Evolutionary conservation across 2,329 filamentous ascomycete genomes (phyloP).

Genomic region (Fusarium tuaranense): DNA sequence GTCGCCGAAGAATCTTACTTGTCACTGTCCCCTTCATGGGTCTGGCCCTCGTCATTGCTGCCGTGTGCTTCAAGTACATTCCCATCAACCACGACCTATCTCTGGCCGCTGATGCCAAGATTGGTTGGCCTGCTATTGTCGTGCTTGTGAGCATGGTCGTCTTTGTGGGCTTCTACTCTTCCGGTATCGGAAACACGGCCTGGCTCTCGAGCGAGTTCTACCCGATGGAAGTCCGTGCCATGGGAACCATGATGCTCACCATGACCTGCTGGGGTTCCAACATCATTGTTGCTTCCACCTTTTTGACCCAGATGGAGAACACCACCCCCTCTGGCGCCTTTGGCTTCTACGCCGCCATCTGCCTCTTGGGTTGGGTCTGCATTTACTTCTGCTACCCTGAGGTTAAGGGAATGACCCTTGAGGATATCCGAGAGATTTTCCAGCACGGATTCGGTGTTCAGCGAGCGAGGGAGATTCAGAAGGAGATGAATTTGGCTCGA

Average conservation of each 20-base stretch:
- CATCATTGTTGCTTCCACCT: conserved; percentile 62
- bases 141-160: conserved; percentile 52
- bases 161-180: conserved; percentile 52
- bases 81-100: conserved; percentile 57
- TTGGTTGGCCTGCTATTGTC: conserved; percentile 54
- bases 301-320: conserved; percentile 60
- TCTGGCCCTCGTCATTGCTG: conserved; percentile 54
- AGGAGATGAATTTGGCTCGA: conserved; percentile 40
- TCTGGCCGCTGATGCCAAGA: conserved; percentile 48
- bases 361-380: conserved; percentile 55
- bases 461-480: conserved; percentile 54
- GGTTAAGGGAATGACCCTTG: conserved; percentile 66
- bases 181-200: conserved; percentile 59
- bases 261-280: conserved; percentile 60
- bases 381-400: conserved; percentile 65
- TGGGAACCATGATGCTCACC: conserved; percentile 62
- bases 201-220: conserved; percentile 62
- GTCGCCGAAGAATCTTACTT: conserved; percentile 58
- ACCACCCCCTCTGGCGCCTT: conserved; percentile 63
- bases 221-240: conserved; percentile 59
- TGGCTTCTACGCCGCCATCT: conserved; percentile 64
- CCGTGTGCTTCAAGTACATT: conserved; percentile 55
- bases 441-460: conserved; percentile 59
- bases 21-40: conserved; percentile 59
- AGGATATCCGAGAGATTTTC: conserved; percentile 65